Evolutionary conservation across 495 filamentous ascomycete genomes (phyloP).

Genomic region (Trichoderma virens): DNA sequence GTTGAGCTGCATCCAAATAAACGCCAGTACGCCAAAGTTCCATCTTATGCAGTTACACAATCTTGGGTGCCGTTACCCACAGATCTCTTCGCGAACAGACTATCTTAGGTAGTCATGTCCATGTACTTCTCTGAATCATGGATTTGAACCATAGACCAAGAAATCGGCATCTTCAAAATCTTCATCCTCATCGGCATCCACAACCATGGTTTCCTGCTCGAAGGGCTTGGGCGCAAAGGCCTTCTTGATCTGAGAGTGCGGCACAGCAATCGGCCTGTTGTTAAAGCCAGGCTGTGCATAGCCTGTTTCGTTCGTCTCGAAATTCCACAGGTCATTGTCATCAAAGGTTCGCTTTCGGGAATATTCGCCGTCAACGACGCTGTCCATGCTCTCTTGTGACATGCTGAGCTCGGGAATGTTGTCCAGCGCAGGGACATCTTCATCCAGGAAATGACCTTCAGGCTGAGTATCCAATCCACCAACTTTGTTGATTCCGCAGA

Average conservation of each 20-base stretch:
- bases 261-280: constrained; percentile 32
- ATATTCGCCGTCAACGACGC: constrained; percentile 11
- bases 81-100: neutral
- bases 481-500: constrained; percentile 65
- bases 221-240: constrained; percentile 5
- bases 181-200: constrained; percentile 17
- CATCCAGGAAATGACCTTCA: constrained; percentile 13
- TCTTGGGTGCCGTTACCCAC: neutral
- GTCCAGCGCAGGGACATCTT: constrained; percentile 23
- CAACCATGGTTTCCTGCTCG: constrained; percentile 31
- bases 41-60: neutral
- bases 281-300: no score
- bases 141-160: constrained; percentile 37
- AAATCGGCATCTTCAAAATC: constrained; percentile 51
- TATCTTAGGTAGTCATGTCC: neutral
- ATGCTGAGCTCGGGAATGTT: constrained; percentile 22
- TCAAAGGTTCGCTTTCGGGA: constrained; percentile 32
- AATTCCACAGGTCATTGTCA: constrained; percentile 27
- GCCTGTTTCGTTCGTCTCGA: no score
- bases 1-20: neutral
- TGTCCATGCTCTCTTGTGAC: constrained; percentile 30
- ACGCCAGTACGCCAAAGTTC: neutral
- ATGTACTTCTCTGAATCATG: neutral
- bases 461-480: constrained; percentile 46
- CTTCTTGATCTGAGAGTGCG: constrained; percentile 17